Evolutionary conservation across 2,329 filamentous ascomycete genomes (phyloP), one percentile per base, ranked within the genome.

Genomic region (Penicillium sclerotigenum): DNA sequence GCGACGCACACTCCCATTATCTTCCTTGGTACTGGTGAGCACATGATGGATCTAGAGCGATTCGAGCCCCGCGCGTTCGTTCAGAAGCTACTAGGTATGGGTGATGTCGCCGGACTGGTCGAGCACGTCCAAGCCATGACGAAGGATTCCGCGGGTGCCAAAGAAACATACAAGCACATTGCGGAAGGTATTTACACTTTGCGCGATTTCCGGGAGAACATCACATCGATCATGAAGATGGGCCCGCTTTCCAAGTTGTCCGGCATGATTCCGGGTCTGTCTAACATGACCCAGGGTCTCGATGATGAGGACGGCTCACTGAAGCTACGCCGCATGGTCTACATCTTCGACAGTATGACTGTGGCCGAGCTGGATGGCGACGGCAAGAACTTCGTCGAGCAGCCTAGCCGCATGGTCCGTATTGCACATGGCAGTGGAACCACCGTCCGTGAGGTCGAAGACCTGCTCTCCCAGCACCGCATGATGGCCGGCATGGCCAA

Each of bases 401-500:
- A 97, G 71, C 94, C 94, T 0, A 90, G 89, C 14, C 85, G 94
- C 40, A 96, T 97, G 86, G 96, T 92, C 16, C 84, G 94, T 34
- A 87, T 99, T 47, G 94, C 94, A 0, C 85, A 87, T 50, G 94
- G 94, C 0, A 94, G 89, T 5, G 94, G 94, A 31, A 97, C 94
- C 0, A 90, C 85, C 37, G 94, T 99, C 2, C 85, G 85, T 24
- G 94, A 99, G 73, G 91, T 99, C 16, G 94, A 99, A 75, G 94
- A 99, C 69, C 80, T 99, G 7, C 83, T 99, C n/a, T 96, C 92
- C 0, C 94, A 99, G 76, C 93, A 97, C 73, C 87, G 90, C 66
- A 96, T 97, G 89, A 99, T 99, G 94, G 90, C 91, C 0, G 90
- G 90, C 56, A 97, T 99, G 91, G 94, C 94, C 47, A 99, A 97